phyloP scores from a whole-genome alignment of 345 rosid species.

The Durio zibethinus region DNA sequence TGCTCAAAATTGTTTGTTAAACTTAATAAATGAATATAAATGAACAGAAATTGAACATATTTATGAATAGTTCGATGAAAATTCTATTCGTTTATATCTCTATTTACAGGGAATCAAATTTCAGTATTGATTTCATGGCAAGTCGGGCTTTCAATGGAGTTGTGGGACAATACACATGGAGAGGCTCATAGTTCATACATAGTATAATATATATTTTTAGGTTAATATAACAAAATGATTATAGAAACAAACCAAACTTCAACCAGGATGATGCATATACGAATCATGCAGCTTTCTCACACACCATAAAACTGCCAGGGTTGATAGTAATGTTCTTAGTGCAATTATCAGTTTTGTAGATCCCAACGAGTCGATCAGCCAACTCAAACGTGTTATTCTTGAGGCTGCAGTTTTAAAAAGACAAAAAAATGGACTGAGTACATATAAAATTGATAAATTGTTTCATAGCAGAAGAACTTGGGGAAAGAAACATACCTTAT shows the following conservation, averaged over 20 bases:
- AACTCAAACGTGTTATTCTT: slow-evolving; percentile 98
- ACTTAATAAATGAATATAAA: no score
- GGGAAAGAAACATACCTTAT: slow-evolving; percentile 57
- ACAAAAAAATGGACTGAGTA: background rate
- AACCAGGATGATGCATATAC: background rate
- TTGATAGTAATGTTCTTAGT: slow-evolving; percentile 94
- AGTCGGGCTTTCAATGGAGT: no score
- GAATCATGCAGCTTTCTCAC: slow-evolving; percentile 48
- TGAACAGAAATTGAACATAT: no score
- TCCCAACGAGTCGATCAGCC: slow-evolving; percentile 37
- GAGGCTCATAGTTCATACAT: no score
- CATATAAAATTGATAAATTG: background rate
- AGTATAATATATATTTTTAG: background rate
- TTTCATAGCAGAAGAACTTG: background rate
- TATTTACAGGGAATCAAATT: no score
- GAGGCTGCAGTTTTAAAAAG: slow-evolving; percentile 49
- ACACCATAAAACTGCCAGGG: slow-evolving; percentile 78
- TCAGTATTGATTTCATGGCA: no score
- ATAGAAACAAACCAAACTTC: background rate
- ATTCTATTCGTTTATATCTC: no score
- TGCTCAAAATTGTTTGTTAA: no score
- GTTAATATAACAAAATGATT: background rate
- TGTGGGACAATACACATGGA: no score
- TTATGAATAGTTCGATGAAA: no score
- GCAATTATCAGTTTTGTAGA: slow-evolving; percentile 95